Evolutionary conservation across 192 early-diverging fungal species (phyloP).

Genomic region (Physocladia obscura): DNA sequence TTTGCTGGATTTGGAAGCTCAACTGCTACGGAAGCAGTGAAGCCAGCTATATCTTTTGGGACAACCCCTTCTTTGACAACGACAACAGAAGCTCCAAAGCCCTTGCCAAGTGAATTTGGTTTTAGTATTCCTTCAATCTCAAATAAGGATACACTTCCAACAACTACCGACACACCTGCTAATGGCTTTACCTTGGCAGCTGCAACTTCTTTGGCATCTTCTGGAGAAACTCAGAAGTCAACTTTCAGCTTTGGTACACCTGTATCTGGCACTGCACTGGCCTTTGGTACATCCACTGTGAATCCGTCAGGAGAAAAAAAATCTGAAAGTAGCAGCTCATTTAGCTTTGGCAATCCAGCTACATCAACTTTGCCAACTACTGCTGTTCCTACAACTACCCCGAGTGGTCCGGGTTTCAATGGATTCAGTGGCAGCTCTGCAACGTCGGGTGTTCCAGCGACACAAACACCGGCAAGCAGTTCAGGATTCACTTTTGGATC

Average conservation of each 20-base stretch:
- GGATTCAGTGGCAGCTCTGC: background rate
- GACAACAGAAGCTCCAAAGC: background rate
- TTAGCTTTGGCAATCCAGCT: background rate
- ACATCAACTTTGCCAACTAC: background rate
- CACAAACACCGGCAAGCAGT: background rate
- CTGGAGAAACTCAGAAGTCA: too few species aligned
- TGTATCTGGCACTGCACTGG: background rate
- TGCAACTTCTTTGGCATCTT: background rate
- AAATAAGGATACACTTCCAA: background rate
- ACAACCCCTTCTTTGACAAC: background rate
- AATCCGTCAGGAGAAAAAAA: background rate
- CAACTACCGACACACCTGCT: background rate
- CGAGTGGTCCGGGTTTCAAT: background rate
- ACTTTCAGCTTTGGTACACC: background rate
- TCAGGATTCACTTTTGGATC: background rate
- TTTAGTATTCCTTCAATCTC: background rate
- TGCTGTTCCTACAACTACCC: background rate
- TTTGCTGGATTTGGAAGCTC: too few species aligned
- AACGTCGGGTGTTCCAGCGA: background rate
- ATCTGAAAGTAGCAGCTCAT: background rate
- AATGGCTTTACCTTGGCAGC: background rate
- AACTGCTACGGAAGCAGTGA: conserved; percentile 3
- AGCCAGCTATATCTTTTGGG: conserved; percentile 2
- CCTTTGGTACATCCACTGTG: background rate
- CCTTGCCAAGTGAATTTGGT: background rate